Conservation (phyloP, 2,329 filamentous ascomycete genomes). For the Verticillium alfalfae region DNA sequence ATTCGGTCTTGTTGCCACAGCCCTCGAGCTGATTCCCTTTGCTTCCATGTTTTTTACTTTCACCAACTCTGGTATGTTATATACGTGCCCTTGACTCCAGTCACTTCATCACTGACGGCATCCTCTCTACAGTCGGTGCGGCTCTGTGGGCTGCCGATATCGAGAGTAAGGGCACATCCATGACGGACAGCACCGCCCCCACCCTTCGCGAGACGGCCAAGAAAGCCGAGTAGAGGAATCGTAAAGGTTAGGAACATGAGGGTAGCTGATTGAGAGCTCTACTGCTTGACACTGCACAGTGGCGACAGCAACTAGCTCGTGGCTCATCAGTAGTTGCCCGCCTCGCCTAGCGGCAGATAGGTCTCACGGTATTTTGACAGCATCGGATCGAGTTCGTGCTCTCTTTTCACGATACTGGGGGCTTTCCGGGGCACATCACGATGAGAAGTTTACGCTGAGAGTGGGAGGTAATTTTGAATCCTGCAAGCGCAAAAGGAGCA, state of each 20-base stretch:
- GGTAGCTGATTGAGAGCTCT: not conserved
- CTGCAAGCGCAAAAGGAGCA: not conserved
- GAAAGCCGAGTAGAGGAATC: conserved; percentile 34
- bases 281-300: not conserved
- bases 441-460: not conserved
- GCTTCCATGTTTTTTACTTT: conserved; percentile 80
- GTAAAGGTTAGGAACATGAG: not conserved
- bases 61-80: conserved; percentile 66
- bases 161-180: conserved; percentile 50
- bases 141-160: conserved; percentile 92
- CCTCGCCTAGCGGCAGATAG: not conserved
- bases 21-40: conserved; percentile 81
- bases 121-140: conserved; percentile 60
- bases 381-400: not conserved
- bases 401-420: not conserved
- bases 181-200: conserved; percentile 46
- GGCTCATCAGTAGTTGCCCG: not conserved
- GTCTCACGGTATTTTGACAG: conserved; percentile 8
- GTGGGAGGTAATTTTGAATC: not conserved
- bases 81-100: not conserved
- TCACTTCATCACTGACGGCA: conserved; percentile 12
- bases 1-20: conserved; percentile 66
- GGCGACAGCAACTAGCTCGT: not conserved
- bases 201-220: conserved; percentile 41
- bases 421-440: not conserved